These are phyloP conservation scores for Mollisia scopiformis DNA, from an alignment of 2,329 filamentous ascomycete genomes.

Conservation along the genomic window DNA sequence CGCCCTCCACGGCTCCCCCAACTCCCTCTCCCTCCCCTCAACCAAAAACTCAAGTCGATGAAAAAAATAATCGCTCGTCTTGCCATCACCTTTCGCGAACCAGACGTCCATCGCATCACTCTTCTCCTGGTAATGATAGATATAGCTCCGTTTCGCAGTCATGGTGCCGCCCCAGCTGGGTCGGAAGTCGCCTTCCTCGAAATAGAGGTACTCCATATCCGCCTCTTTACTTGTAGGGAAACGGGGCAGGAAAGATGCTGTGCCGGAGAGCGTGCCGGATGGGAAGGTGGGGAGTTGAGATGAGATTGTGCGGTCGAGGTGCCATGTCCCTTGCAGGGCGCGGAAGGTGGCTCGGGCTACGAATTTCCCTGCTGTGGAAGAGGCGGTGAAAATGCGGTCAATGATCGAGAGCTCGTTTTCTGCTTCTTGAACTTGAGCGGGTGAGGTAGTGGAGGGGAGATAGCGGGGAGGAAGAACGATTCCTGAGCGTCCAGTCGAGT, in stretches of 20 bases:
- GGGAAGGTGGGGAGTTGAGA: constrained; percentile 61
- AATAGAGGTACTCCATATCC: constrained; percentile 63
- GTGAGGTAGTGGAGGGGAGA: constrained; percentile 42
- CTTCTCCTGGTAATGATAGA: constrained; percentile 70
- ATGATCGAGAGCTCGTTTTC: constrained; percentile 42
- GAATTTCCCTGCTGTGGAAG: constrained; percentile 45
- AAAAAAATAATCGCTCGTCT: constrained; percentile 72
- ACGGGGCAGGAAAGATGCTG: constrained; percentile 65
- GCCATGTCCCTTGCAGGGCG: constrained; percentile 72
- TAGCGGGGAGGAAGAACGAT: constrained; percentile 50
- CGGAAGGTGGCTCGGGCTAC: constrained; percentile 70
- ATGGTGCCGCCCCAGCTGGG: constrained; percentile 45
- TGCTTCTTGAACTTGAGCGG: constrained; percentile 47
- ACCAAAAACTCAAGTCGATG: constrained; percentile 68
- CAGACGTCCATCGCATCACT: constrained; percentile 68
- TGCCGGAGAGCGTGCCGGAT: constrained; percentile 66
- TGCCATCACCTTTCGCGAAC: constrained; percentile 68
- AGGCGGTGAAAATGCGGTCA: constrained; percentile 22
- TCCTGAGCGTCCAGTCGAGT: constrained; percentile 41
- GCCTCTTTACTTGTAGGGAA: constrained; percentile 53
- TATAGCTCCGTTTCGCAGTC: constrained; percentile 52
- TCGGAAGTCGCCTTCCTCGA: constrained; percentile 68
- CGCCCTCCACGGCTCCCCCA: constrained; percentile 54
- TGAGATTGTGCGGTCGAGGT: constrained; percentile 57
- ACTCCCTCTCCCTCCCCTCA: constrained; percentile 32